Base-by-base conservation (phyloP, 129 eudicot species). In the Artemisia annua region DNA sequence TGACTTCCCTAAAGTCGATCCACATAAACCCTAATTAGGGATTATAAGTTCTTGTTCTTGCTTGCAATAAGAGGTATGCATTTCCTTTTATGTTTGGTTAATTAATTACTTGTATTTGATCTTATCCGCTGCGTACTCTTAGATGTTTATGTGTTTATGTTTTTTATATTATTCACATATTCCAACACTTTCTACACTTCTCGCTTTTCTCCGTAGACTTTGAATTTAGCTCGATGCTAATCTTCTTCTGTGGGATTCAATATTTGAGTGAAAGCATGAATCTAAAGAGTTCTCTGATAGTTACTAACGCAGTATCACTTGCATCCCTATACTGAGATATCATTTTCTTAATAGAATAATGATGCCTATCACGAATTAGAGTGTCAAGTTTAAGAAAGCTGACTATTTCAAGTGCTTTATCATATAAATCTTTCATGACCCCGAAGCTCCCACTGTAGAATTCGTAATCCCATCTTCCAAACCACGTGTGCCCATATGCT, bases 401-500 rank as follows among this genome's bases (percentile, higher is more conserved):
- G 26, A 86, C 59, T 54, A 76, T 63, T 15, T 80, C 59, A n/a
- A 89, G 49, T 3, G 96, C 96, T 64, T 70, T 76, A 20, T 82
- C 83, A 70, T 86, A 89, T 30, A 78, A 71, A 52, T 82, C 78
- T 69, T 78, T 81, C 1, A 82, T 81, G 60, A 86, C 85, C 12
- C 92, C 92, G 62, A 82, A 89, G 79, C 92, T 89, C 22, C 96
- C 96, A 66, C 64, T 81, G 79, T 69, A 81, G 52, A 89, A 89
- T 19, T 66, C 58, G 61, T 89, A 89, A 7, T 83, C 96, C 96
- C 96, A 89, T 66, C 83, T 83, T 11, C 92, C 96, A 73, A 87
- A 89, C 96, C 96, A 89, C 1, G 96, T 75, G 49, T 85, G 86
- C 17, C 96, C 92, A 7, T 85, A 83, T 0, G 92, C 85, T 14